These are phyloP conservation scores for Silene noctiflora DNA, from an alignment of 179 eudicot species.

Conservation along the genomic window DNA sequence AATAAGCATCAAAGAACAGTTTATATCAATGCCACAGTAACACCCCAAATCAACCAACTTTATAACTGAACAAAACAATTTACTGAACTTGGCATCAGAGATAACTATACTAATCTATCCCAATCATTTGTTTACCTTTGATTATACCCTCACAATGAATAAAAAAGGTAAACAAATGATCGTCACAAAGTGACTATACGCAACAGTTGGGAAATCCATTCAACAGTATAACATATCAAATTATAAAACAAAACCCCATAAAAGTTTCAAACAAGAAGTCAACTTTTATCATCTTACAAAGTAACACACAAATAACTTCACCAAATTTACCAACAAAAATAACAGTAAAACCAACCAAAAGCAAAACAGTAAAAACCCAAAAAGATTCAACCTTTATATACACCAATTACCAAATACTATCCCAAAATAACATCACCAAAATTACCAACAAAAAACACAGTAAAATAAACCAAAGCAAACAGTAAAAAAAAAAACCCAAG, in stretches of 20 bases:
- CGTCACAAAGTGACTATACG: not conserved
- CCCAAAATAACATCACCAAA: not conserved
- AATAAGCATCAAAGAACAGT: not conserved
- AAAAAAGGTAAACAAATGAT: not conserved
- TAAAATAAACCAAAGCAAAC: not conserved
- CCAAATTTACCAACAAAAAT: not conserved
- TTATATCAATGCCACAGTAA: not conserved
- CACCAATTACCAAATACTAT: not conserved
- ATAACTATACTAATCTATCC: not conserved
- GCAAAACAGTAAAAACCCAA: not conserved
- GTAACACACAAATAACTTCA: not conserved
- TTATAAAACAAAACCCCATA: not conserved
- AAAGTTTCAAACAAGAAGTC: not conserved
- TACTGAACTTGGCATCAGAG: not conserved
- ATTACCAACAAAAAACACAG: not conserved
- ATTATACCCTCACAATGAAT: too few relatives aligned
- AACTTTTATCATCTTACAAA: not conserved
- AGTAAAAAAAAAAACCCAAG: not conserved
- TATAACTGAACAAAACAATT: not conserved
- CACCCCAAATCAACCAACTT: not conserved
- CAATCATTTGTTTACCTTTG: not conserved
- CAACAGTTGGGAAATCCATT: too few relatives aligned
- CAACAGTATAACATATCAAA: too few relatives aligned
- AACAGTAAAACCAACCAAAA: not conserved
- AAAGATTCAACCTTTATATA: not conserved